Base-by-base conservation (phyloP, 805 yeast genomes). In the Yueomyces sinensis region DNA sequence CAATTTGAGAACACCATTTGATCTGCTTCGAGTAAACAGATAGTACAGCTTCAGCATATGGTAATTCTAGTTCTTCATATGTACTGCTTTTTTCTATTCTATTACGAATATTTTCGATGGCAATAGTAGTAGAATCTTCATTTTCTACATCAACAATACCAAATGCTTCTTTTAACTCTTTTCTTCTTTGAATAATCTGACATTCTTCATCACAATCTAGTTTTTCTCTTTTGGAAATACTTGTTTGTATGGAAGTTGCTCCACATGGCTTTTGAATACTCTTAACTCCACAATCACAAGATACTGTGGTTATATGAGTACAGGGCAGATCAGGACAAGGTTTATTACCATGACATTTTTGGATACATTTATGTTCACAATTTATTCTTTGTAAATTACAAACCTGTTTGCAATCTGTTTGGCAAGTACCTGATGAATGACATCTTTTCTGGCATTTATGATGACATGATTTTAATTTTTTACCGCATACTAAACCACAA, bases 201-300 rank as follows among this genome's bases (percentile, higher is more conserved):
- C 96, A 86, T 18, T 70, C 72, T 9, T 74, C 79, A 48, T 77
- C 81, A 62, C 95, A 86, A 17, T 64, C 66, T 18, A 82, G 44
- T 1, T 44, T 43, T 1, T 61, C 58, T 3, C 61, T 64, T 32
- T 57, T 58, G 13, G 44, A 52, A 7, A 66, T 33, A 29, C 59
- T 27, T 48, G 52, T 36, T 31, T 45, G 38, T 17, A 42, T 38
- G 14, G 47, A 41, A n/a, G 66, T 59, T 6, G 76, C 74, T 17
- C 73, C 76, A 60, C 95, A 86, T 13, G 65, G 50, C 5, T 70
- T 65, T 5, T 52, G 56, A 25, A 61, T 62, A 3, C 56, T 45
- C 13, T 66, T 52, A 43, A 77, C 60, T 3, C 83, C 83, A 59
- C 95, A 86, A 14, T 54, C 59, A 51, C 95, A 86, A 2, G 49